Evolutionary conservation across 345 rosid genomes (phyloP).

Genomic region (Salix udensis): DNA sequence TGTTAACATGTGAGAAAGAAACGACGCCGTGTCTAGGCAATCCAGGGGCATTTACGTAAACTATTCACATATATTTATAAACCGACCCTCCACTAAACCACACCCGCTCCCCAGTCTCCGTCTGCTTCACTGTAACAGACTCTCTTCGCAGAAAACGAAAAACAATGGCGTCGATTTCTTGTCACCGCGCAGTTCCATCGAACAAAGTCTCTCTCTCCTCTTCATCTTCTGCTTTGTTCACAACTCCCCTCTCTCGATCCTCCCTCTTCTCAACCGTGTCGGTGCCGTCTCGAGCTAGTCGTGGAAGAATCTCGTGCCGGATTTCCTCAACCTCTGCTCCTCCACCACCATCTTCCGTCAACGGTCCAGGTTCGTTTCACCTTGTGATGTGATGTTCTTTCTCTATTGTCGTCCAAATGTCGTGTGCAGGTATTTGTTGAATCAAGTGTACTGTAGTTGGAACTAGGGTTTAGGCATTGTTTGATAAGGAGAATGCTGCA

Average conservation of each 20-base stretch:
- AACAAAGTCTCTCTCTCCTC: slow-evolving; percentile 35
- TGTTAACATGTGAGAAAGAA: not conserved
- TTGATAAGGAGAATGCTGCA: not conserved
- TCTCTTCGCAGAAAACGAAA: not conserved
- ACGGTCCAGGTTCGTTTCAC: slow-evolving; percentile 35
- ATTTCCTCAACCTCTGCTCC: slow-evolving; percentile 37
- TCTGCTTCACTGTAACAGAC: not conserved
- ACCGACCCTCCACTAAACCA: not conserved
- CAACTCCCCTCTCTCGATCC: slow-evolving; percentile 24
- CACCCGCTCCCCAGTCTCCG: not conserved
- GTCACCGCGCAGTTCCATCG: slow-evolving; percentile 39
- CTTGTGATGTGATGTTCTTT: not conserved
- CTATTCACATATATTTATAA: not conserved
- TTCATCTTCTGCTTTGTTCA: slow-evolving; percentile 37
- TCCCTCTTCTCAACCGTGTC: slow-evolving; percentile 23
- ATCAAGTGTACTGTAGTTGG: not conserved
- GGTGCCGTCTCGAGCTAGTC: slow-evolving; percentile 4
- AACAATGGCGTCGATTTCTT: slow-evolving; percentile 66
- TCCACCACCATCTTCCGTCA: slow-evolving; percentile 43
- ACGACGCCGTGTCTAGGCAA: not conserved
- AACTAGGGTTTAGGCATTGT: slow-evolving; percentile 17
- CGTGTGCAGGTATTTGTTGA: not conserved
- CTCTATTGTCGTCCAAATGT: not conserved
- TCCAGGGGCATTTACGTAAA: not conserved
- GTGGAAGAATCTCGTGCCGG: slow-evolving; percentile 51